Evolutionary conservation across 495 filamentous ascomycete genomes (phyloP), one percentile per base, ranked within the genome.

Genomic region (Lindgomyces ingoldianus): DNA sequence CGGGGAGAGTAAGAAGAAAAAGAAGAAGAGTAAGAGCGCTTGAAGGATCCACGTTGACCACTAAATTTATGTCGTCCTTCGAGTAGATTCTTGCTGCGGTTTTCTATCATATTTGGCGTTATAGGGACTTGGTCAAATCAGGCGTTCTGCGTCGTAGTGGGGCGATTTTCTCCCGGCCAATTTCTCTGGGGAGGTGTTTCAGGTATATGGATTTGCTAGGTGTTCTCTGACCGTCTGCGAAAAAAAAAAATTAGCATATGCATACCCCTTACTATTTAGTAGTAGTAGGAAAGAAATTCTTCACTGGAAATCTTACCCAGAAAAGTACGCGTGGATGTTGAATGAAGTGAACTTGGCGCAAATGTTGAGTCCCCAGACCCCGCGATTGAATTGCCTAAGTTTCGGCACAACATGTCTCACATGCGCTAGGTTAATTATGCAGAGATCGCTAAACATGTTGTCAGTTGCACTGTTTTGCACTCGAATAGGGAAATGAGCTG

Each of bases 21-120:
- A 68, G 50, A 67, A 62, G 65, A 68, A 69, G 65, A 67, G 62
- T 63, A 70, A 66, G 56, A 59, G 57, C 57, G 42, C 29, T n/a
- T 70, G 65, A 36, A 22, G 54, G 33, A 14, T 14, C 33, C 6
- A 39, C 33, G 6, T 39, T 14, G n/a, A n/a, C n/a, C n/a, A n/a
- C n/a, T 11, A 30, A 26, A 36, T 44, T 44, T 19, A 52, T 11
- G 49, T 52, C 24, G 29, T 18, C 30, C 52, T 4, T 29, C 52
- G 25, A 6, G 51, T 29, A 54, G 10, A 29, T 54, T n/a, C n/a
- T 9, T 21, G 21, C 10, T 53, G 14, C 29, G 22, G 27, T 53
- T 21, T 29, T 21, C 25, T n/a, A 27, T 26, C 24, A 26, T 25
- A n/a, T 22, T 30, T 41, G 36, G 19, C 21, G 51, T 55, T 42